Percentiles rank a stretch among this genome's conserved stretches.
Evolutionary conservation across 73 alveolate species (phyloP).

Genomic region (Durusdinium trenchii): DNA sequence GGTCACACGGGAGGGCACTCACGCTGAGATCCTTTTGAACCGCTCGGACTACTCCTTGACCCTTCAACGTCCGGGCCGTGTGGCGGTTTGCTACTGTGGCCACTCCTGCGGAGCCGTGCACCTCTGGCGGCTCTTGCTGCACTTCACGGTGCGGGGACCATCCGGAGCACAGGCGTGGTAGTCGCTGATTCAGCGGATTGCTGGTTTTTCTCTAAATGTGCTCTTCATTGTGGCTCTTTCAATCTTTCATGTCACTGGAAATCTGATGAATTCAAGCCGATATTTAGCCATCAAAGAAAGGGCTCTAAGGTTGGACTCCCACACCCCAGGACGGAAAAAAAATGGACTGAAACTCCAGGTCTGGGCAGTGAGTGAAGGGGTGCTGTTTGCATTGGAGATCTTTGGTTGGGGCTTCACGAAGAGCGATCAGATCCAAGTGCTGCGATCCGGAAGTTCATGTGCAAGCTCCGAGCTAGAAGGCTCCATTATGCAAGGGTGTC

Average conservation of each 20-base stretch:
- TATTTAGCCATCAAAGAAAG: too few species aligned
- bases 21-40: background rate
- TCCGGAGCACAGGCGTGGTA: too few species aligned
- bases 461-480: background rate
- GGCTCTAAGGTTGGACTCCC: too few species aligned
- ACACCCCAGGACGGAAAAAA: too few species aligned
- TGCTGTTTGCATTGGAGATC: background rate
- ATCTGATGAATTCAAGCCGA: too few species aligned
- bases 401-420: constrained; percentile 61
- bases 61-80: constrained; percentile 32
- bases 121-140: constrained; percentile 48
- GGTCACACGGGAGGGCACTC: background rate
- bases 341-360: background rate
- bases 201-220: too few species aligned
- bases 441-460: background rate
- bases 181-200: too few species aligned
- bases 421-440: constrained; percentile 14
- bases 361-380: constrained; percentile 51
- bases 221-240: too few species aligned
- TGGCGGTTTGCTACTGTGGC: constrained; percentile 73
- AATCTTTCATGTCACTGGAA: too few species aligned
- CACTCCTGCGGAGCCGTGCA: background rate
- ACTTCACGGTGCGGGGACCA: constrained; percentile 79
- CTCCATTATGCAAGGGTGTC: constrained; percentile 37
- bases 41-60: background rate